phyloP scores from a whole-genome alignment of 306 rosid species.

The Bauhinia variegata region DNA sequence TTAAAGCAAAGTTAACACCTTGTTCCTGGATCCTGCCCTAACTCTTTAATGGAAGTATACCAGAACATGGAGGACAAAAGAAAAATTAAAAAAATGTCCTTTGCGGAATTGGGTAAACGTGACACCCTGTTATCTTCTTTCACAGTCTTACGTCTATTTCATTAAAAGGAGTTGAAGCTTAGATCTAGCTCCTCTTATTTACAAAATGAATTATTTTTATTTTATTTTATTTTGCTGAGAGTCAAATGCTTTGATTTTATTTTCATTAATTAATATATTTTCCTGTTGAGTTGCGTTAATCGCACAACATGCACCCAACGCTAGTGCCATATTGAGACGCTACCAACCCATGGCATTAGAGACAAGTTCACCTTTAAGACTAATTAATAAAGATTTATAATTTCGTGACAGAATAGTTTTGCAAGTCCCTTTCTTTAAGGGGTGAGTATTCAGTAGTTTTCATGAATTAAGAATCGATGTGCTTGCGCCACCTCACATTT shows the following conservation, averaged over 20 bases:
- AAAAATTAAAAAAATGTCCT: neutral
- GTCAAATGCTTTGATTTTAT: too few relatives aligned
- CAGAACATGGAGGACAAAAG: constrained; percentile 26
- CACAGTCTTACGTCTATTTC: constrained; percentile 19
- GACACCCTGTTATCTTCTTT: neutral
- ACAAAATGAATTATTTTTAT: neutral
- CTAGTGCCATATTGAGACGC: too few relatives aligned
- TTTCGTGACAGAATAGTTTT: constrained; percentile 13
- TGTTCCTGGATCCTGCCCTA: constrained; percentile 8
- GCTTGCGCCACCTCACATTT: constrained; percentile 31
- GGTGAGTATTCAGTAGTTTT: constrained; percentile 34
- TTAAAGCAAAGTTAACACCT: constrained; percentile 23
- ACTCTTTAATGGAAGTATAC: neutral
- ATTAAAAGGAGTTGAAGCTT: constrained; percentile 8
- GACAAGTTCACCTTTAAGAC: too few relatives aligned
- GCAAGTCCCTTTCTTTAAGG: constrained; percentile 5
- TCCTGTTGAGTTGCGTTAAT: constrained; percentile 21
- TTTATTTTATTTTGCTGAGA: too few relatives aligned
- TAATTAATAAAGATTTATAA: constrained; percentile 10
- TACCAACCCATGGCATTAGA: too few relatives aligned
- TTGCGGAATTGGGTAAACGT: constrained; percentile 12
- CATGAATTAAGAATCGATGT: constrained; percentile 36
- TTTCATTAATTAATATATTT: neutral
- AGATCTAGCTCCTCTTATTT: constrained; percentile 23
- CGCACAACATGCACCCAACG: constrained; percentile 17